Percentiles rank a stretch among this genome's conserved stretches.
Evolutionary conservation across 306 rosid species (phyloP).

Genomic region (Ziziphus jujuba): DNA sequence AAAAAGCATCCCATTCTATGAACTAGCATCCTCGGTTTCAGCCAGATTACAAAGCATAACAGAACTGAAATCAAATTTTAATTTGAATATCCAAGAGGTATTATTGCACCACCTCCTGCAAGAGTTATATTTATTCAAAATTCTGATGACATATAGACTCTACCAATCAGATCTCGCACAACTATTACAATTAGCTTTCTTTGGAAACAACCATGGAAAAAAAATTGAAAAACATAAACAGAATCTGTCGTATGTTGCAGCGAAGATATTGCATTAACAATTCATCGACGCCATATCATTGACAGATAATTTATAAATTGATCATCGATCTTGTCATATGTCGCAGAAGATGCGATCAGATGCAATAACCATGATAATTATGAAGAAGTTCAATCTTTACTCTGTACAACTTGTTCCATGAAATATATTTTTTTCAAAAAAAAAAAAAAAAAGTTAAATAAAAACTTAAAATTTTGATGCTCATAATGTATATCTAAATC

Average conservation of each 20-base stretch:
- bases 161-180: not conserved
- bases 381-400: not conserved
- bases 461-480: not conserved
- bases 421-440: no score
- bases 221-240: not conserved
- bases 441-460: no score
- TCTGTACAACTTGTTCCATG: not conserved
- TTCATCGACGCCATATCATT: not conserved
- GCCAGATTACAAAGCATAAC: not conserved
- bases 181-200: slow-evolving; percentile 1
- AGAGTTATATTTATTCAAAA: not conserved
- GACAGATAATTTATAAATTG: not conserved
- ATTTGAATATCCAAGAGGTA: not conserved
- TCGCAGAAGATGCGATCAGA: not conserved
- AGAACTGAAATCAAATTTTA: not conserved
- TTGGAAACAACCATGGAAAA: slow-evolving; percentile 17
- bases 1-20: not conserved
- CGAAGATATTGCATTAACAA: slow-evolving; percentile 8
- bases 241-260: not conserved
- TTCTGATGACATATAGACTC: slow-evolving; percentile 5
- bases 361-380: not conserved
- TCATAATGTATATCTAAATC: not conserved
- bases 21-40: slow-evolving; percentile 6
- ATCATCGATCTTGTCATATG: not conserved
- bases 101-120: not conserved